Evolutionary conservation across 257 asterid species (phyloP), one percentile per base, ranked within the genome.

Genomic region (Fraxinus anomala): DNA sequence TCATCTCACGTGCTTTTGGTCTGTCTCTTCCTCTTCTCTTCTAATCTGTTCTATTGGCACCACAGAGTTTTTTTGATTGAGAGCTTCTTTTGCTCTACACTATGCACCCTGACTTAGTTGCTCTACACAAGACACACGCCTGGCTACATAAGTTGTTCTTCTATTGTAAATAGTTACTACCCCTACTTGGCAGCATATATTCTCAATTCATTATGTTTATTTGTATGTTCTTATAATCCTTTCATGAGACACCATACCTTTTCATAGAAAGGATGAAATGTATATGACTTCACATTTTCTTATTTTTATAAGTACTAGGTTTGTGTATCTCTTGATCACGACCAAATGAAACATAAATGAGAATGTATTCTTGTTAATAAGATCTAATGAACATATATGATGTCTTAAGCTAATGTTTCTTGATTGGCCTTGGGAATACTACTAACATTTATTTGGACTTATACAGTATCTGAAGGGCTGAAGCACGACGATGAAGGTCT

Each of bases 401-500:
- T 56, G 30, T 59, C 30, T 59, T 59, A 23, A 59, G 13, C 13
- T 30, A 16, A 78, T 82, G 28, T 30, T 70, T 39, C 78, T 75
- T 80, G 40, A 65, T 66, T 23, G 34, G 8, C 69, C 69, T 1
- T 63, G 69, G 17, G 36, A 34, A 23, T 54, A 26, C 70, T 34
- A 76, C n/a, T 63, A n/a, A 63, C 19, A 42, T 21, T 40, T 3
- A 59, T 63, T 61, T 80, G 81, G 30, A 51, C 39, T 73, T 78
- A 9, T 77, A 82, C 85, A 90, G 98, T 85, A 74, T 87, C 90
- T 69, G 77, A 70, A 74, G 87, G 84, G 68, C 79, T 80, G 77
- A 80, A 76, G 82, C 72, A 80, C 6, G 89, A 81, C 79, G 77
- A 79, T 77, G 87, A 85, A 84, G 91, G 91, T 85, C 89, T 94